Base-by-base conservation (phyloP, 805 yeast genomes). In the Pichia manshurica region DNA sequence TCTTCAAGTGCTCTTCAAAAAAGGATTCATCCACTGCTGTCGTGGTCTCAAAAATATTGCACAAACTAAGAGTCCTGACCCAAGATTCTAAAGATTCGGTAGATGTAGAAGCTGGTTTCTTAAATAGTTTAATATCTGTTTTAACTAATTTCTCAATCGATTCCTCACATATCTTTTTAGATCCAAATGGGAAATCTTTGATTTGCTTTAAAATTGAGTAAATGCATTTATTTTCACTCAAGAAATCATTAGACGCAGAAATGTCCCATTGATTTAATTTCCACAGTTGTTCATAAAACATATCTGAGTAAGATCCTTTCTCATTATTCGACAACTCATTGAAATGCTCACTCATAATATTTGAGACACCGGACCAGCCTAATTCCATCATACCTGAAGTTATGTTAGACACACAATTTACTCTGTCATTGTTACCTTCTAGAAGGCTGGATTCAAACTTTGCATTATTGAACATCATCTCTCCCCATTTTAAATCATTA, bases 201-300 rank as follows among this genome's bases (percentile, higher is more conserved):
- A 79, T 55, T 4, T 60, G 59, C 53, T 77, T 81, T 50, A 84
- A 65, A 1, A 78, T 59, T 4, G 69, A 67, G 58, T 83, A 87
- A 2, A 82, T 63, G 2, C 70, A 65, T 39, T 74, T 75, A 39
- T 77, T 70, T 35, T 71, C 75, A 1, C 68, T 62, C 0, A 46
- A 44, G 0, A 74, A 59, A 0, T 49, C 53, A 2, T 57, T 60
- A 1, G 81, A 71, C 0, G 60, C 51, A 0, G 95, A 87, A 1
- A 85, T 51, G 46, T 83, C 84, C 97, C 97, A 90, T 43, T 78
- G 76, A 38, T 74, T 77, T 36, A 90, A 63, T 57, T 84, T 84
- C 88, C 96, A 83, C 1, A 81, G 77, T 78, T 88, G 81, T 49
- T 76, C 79, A 59, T 74, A 84, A 1, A 64, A 49, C 21, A 62